Evolutionary conservation across 441 rosid genomes (phyloP).

Genomic region (Capsella rubella): DNA sequence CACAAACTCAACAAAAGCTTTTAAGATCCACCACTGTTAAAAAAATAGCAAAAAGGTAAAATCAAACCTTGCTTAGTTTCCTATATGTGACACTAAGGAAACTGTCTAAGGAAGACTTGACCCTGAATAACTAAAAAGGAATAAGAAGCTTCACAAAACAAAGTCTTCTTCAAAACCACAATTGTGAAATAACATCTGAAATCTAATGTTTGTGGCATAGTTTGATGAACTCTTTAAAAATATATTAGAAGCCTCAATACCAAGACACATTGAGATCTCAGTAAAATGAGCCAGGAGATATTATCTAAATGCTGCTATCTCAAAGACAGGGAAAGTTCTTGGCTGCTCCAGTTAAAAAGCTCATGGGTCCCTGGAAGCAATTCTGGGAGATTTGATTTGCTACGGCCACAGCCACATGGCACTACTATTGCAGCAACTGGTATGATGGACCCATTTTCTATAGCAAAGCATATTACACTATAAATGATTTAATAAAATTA

Average conservation of each 20-base stretch:
- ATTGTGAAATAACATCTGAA: neutral
- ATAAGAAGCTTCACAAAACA: neutral
- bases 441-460: slow-evolving; percentile 53
- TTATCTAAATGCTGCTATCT: slow-evolving; percentile 19
- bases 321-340: slow-evolving; percentile 43
- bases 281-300: slow-evolving; percentile 25
- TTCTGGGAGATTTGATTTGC: slow-evolving; percentile 42
- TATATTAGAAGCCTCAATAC: slow-evolving; percentile 8
- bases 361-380: slow-evolving; percentile 61
- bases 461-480: slow-evolving; percentile 45
- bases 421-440: slow-evolving; percentile 46
- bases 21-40: slow-evolving; percentile 31
- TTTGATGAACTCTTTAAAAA: neutral
- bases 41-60: slow-evolving; percentile 18
- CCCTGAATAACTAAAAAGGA: neutral
- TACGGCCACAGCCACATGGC: slow-evolving; percentile 50
- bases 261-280: slow-evolving; percentile 2
- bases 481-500: slow-evolving; percentile 29
- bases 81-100: slow-evolving; percentile 3
- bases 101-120: neutral
- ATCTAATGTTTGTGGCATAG: neutral
- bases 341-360: slow-evolving; percentile 42
- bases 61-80: neutral
- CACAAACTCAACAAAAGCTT: slow-evolving; percentile 28
- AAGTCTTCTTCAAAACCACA: neutral